These are phyloP conservation scores for Vinca minor DNA, from an alignment of 257 asterid genomes.

Conservation along the genomic window DNA sequence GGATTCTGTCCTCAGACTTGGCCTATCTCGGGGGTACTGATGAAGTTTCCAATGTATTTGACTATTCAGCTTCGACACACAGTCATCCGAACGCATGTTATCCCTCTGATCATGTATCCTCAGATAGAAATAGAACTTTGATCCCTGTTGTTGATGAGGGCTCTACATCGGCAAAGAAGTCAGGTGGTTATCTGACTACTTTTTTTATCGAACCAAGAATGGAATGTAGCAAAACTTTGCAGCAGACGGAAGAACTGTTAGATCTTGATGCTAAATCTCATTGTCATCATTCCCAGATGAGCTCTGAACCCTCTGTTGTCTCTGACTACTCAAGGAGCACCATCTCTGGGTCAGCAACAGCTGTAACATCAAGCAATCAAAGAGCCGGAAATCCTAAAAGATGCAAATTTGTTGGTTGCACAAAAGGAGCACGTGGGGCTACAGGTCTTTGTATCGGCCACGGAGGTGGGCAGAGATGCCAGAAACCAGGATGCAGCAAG, in stretches of 20 bases:
- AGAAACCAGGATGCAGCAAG: constrained; percentile 65
- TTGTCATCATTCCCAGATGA: constrained; percentile 41
- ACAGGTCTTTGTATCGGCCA: constrained; percentile 83
- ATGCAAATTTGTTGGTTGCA: constrained; percentile 58
- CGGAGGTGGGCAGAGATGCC: constrained; percentile 93
- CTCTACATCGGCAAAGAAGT: constrained; percentile 87
- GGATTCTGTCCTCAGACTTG: constrained; percentile 56
- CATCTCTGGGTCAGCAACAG: constrained; percentile 45
- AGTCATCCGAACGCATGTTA: constrained; percentile 23
- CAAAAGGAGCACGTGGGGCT: constrained; percentile 81
- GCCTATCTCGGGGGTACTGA: constrained; percentile 51
- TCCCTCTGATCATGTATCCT: constrained; percentile 30
- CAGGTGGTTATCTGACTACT: constrained; percentile 77
- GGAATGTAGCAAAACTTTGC: constrained; percentile 19
- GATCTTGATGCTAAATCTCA: constrained; percentile 33
- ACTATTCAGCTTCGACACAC: constrained; percentile 44
- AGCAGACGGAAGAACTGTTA: constrained; percentile 13
- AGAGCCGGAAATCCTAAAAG: constrained; percentile 38
- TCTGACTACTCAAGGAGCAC: constrained; percentile 60
- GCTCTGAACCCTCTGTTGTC: constrained; percentile 53
- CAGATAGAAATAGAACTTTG: constrained; percentile 24
- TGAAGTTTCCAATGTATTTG: constrained; percentile 37
- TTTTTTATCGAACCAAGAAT: constrained; percentile 64
- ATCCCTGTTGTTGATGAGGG: constrained; percentile 73
- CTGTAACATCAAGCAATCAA: constrained; percentile 36